Evolutionary conservation across 1,284 basidiomycete genomes (phyloP).

Genomic region (Marasmius oreades): DNA sequence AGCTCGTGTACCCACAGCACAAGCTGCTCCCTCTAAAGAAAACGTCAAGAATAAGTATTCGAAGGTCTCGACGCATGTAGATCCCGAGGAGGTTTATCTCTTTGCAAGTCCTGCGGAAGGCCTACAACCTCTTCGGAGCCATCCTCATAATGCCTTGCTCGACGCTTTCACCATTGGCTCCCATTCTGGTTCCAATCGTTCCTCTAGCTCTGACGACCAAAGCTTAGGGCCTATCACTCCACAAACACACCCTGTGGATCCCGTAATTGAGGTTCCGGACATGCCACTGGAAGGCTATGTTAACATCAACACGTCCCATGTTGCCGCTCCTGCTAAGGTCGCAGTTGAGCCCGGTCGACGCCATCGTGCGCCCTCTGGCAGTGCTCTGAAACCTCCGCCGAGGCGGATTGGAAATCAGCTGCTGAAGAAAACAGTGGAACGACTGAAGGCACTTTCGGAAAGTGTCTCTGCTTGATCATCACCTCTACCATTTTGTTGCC

Average conservation of each 20-base stretch:
- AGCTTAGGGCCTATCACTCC: constrained; percentile 48
- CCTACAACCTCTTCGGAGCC: constrained; percentile 13
- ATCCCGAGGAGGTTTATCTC: constrained; percentile 33
- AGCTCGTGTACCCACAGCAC: constrained; percentile 9
- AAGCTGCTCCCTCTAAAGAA: background rate
- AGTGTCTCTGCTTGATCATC: constrained; percentile 10
- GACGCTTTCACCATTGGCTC: constrained; percentile 12
- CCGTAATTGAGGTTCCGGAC: constrained; percentile 37
- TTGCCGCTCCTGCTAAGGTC: background rate
- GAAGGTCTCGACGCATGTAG: constrained; percentile 7
- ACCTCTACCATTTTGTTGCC: background rate
- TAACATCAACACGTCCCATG: constrained; percentile 16
- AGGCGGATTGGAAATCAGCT: constrained; percentile 12
- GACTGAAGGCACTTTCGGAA: constrained; percentile 13
- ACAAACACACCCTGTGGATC: constrained; percentile 35
- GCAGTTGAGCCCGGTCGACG: constrained; percentile 1
- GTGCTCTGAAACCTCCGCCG: constrained; percentile 11
- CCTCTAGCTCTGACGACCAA: constrained; percentile 25
- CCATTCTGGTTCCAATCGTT: constrained; percentile 10
- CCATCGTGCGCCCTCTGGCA: constrained; percentile 13
- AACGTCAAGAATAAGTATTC: background rate
- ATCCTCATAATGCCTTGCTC: constrained; percentile 5
- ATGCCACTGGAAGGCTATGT: constrained; percentile 30
- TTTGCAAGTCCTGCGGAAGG: constrained; percentile 32
- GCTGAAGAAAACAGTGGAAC: constrained; percentile 12